Percentiles rank a stretch among this genome's conserved stretches.
These are phyloP conservation scores for Lichtheimia corymbifera DNA, from an alignment of 371 early-diverging fungal genomes.

Conservation along the genomic window DNA sequence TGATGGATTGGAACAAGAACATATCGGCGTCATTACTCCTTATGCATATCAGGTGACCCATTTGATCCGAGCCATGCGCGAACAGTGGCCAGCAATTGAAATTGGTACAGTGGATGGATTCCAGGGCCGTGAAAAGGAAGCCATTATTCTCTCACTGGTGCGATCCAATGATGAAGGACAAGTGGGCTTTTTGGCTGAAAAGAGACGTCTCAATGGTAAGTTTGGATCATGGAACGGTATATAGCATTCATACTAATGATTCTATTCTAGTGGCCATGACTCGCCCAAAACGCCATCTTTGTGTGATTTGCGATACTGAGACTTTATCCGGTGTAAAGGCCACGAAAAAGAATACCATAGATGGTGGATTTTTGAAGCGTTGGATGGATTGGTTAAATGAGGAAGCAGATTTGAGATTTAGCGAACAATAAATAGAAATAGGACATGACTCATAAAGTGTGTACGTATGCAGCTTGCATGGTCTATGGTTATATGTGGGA, in stretches of 20 bases:
- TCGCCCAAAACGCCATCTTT: conserved; percentile 85
- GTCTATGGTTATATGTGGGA: too few relatives aligned
- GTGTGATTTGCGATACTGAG: conserved; percentile 83
- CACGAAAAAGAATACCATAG: conserved; percentile 16
- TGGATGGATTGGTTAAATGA: conserved; percentile 62
- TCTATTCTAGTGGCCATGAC: conserved; percentile 81
- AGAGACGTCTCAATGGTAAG: conserved; percentile 79
- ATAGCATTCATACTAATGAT: background rate
- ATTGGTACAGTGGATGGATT: conserved; percentile 95
- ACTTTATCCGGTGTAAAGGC: conserved; percentile 50
- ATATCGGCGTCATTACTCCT: conserved; percentile 88
- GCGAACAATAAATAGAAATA: conserved; percentile 24
- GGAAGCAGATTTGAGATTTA: conserved; percentile 58
- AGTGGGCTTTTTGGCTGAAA: conserved; percentile 90
- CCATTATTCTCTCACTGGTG: conserved; percentile 84
- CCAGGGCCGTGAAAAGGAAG: conserved; percentile 96
- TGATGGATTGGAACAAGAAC: conserved; percentile 61
- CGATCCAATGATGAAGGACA: conserved; percentile 80
- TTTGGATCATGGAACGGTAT: background rate
- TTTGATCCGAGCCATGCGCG: conserved; percentile 37
- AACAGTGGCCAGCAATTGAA: conserved; percentile 59
- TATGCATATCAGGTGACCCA: conserved; percentile 80
- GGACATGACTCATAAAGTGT: too few relatives aligned
- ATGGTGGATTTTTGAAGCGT: conserved; percentile 55
- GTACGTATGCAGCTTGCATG: too few relatives aligned